Evolutionary conservation across 73 alveolate genomes (phyloP).

Genomic region (Uronychia setigera): DNA sequence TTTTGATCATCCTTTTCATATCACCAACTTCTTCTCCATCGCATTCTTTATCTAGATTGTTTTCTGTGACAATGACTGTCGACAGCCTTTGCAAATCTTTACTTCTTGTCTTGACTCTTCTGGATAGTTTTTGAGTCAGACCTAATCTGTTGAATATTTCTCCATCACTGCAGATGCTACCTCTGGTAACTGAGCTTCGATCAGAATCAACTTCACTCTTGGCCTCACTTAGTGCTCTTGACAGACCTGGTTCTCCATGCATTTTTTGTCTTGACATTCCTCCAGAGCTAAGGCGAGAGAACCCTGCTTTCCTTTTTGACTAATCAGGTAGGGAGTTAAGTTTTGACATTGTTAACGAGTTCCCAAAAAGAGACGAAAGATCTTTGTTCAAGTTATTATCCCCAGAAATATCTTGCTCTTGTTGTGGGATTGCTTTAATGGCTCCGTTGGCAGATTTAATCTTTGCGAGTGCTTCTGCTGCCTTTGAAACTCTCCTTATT

Average conservation of each 20-base stretch:
- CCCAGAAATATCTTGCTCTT: not conserved
- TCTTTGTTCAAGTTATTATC: no score
- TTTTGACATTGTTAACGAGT: not conserved
- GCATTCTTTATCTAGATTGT: not conserved
- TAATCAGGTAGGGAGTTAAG: not conserved
- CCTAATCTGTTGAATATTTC: not conserved
- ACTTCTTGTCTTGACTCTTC: not conserved
- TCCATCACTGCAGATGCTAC: not conserved
- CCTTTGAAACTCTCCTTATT: not conserved
- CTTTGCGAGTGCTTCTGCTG: not conserved
- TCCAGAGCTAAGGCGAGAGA: not conserved
- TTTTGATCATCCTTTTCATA: no score
- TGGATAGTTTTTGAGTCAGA: no score
- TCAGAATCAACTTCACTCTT: not conserved
- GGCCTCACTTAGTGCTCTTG: not conserved
- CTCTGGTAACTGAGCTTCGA: not conserved
- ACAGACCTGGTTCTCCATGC: not conserved
- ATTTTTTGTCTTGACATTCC: not conserved
- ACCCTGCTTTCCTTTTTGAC: not conserved
- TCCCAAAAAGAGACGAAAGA: no score
- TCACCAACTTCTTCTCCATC: no score
- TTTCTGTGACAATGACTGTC: not conserved
- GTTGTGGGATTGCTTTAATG: not conserved
- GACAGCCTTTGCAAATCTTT: not conserved
- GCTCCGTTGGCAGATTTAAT: no score